phyloP scores from a whole-genome alignment of 108 stramenopile genomes.

The Hondaea fermentalgiana region DNA sequence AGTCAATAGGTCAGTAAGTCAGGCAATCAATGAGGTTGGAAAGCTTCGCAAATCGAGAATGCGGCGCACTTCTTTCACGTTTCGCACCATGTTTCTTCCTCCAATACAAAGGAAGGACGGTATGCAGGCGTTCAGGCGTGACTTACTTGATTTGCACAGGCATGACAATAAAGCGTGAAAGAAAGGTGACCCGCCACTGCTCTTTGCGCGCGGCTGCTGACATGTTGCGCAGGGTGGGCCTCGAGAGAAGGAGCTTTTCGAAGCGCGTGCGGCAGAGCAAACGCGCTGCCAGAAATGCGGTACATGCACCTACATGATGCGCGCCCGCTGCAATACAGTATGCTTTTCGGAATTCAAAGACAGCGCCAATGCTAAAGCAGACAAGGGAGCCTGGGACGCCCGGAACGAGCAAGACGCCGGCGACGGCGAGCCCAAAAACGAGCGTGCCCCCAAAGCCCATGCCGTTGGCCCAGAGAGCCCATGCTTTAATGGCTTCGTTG shows the following conservation, averaged over 20 bases:
- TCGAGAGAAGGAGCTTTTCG: background rate
- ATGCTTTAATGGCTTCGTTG: background rate
- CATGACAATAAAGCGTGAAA: background rate
- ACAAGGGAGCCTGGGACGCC: background rate
- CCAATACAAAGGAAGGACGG: background rate
- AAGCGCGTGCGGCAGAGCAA: background rate
- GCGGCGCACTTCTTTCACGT: background rate
- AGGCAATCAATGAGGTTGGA: too few species aligned
- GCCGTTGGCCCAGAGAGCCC: background rate
- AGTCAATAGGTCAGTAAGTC: background rate
- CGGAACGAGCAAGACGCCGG: background rate
- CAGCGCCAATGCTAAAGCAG: background rate
- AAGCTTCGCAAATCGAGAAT: background rate
- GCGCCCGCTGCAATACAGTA: background rate
- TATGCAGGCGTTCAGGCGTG: background rate
- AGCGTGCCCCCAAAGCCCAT: background rate
- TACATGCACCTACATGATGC: background rate
- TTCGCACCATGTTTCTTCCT: background rate
- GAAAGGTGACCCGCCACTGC: background rate
- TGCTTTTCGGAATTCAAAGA: background rate
- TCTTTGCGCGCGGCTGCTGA: background rate
- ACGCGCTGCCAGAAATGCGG: background rate
- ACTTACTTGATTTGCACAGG: constrained; percentile 16
- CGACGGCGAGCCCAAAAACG: background rate
- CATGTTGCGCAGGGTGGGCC: background rate